phyloP scores from a whole-genome alignment of 2,329 filamentous ascomycete genomes.

The Zymoseptoria brevis region DNA sequence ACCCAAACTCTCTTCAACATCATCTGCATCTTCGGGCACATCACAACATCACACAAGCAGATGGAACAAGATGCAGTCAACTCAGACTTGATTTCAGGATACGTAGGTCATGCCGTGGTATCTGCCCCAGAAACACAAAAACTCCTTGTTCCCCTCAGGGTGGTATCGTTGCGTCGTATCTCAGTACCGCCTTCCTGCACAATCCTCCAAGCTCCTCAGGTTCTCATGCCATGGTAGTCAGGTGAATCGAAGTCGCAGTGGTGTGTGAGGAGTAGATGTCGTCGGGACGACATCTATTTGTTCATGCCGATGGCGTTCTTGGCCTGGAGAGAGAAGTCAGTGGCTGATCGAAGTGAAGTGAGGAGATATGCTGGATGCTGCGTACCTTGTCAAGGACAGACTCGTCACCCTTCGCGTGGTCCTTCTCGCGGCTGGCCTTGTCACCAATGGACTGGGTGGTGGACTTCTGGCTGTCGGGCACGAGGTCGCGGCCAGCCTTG shows the following conservation, averaged over 20 bases:
- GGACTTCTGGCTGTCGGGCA: slow-evolving; percentile 40
- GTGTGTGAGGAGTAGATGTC: not conserved
- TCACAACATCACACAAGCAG: not conserved
- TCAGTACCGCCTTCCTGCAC: not conserved
- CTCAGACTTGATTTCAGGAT: not conserved
- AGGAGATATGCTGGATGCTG: slow-evolving; percentile 18
- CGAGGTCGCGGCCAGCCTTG: slow-evolving; percentile 43
- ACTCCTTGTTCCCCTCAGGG: not conserved
- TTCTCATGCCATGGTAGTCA: not conserved
- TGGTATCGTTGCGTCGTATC: not conserved
- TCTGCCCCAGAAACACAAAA: not conserved
- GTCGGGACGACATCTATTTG: slow-evolving; percentile 24
- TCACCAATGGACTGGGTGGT: slow-evolving; percentile 45
- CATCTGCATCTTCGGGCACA: not conserved
- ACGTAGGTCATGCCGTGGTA: not conserved
- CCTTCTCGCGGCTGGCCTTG: slow-evolving; percentile 41
- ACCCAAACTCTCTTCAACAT: not conserved
- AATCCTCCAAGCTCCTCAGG: not conserved
- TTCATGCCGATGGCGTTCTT: slow-evolving; percentile 41
- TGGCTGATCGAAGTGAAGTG: slow-evolving; percentile 2
- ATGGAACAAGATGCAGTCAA: not conserved
- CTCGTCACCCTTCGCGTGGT: slow-evolving; percentile 34
- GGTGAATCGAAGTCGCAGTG: not conserved
- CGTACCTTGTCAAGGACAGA: slow-evolving; percentile 30
- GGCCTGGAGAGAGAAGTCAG: slow-evolving; percentile 36